Evolutionary conservation across 2,329 filamentous ascomycete genomes (phyloP), one percentile per base, ranked within the genome.

Genomic region (Fusarium sp.): DNA sequence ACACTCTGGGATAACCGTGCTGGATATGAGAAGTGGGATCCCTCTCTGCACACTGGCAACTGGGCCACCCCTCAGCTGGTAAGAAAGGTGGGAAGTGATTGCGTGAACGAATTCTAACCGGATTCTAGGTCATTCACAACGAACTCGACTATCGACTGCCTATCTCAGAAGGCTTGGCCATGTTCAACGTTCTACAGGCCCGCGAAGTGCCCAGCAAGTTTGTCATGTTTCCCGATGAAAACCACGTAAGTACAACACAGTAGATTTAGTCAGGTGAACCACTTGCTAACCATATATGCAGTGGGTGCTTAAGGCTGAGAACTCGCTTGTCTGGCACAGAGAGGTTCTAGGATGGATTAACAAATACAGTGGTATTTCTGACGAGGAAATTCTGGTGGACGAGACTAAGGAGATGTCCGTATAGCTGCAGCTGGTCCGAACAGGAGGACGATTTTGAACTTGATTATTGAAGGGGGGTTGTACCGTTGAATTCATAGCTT

Each of bases 281-380:
- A 13, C 19, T 48, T 45, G 14, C 56, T 58, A 26, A 74, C 48
- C 7, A 8, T 23, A 8, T 13, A 19, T 43, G 28, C 52, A 89
- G 87, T 90, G 93, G 93, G 94, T 98, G 6, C 77, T 97, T 56
- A 97, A 97, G 78, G 93, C 91, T 0, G 95, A 98, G 80, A 98
- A 98, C 79, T 92, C 90, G 6, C 82, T 98, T 19, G 86, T 97
- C 21, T 98, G 96, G 96, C 94, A 98, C 76, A 87, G 87, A 58
- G 92, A 93, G 61, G 94, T 98, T 18, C 77, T 98, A 30, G 88
- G 88, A 58, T 98, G 92, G 89, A 90, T 90, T 68, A 90, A 90
- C 73, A 86, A 89, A 75, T 89, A 88, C 71, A 84, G 84, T 25
- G 85, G 85, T 0, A 75, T 88, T 23, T 72, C 74, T 2, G 71